Percentiles rank a stretch among this genome's conserved stretches.
phyloP scores from a whole-genome alignment of 73 alveolate genomes.

The Paraurostyla sp. region DNA sequence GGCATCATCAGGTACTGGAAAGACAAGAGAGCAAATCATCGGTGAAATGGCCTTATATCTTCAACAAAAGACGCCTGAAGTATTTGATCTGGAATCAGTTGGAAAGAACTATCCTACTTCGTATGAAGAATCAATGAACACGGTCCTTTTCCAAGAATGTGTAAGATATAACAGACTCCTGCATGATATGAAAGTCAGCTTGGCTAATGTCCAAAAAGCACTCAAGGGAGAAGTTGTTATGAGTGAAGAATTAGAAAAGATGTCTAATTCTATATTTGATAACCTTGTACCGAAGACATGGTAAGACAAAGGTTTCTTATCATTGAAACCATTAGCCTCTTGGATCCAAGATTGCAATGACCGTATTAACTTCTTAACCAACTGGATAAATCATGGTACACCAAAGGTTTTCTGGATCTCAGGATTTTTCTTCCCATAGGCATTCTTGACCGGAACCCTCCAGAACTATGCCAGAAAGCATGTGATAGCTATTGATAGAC shows the following conservation, averaged over 20 bases:
- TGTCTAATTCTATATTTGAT: constrained; percentile 97
- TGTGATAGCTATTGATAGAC: constrained; percentile 93
- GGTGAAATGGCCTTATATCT: constrained; percentile 90
- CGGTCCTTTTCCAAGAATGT: constrained; percentile 97
- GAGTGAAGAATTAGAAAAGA: constrained; percentile 99
- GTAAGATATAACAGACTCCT: constrained; percentile 95
- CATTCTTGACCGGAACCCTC: constrained; percentile 96
- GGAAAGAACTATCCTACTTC: constrained; percentile 96
- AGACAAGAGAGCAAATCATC: constrained; percentile 95
- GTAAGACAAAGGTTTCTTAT: constrained; percentile 98
- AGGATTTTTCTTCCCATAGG: constrained; percentile 98
- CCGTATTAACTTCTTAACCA: constrained; percentile 92
- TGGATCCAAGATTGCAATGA: constrained; percentile 97
- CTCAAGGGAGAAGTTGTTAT: constrained; percentile 97
- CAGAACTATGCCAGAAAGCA: constrained; percentile 96
- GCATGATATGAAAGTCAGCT: constrained; percentile 89
- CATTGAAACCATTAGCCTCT: constrained; percentile 98
- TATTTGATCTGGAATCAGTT: constrained; percentile 97
- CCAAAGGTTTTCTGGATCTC: constrained; percentile 95
- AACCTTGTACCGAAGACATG: constrained; percentile 98
- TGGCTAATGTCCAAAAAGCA: constrained; percentile 94
- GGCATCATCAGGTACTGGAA: constrained; percentile 96
- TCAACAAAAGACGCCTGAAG: constrained; percentile 93
- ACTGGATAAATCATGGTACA: constrained; percentile 94
- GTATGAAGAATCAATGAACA: constrained; percentile 98